Percentiles rank a stretch among this genome's conserved stretches.
These are phyloP conservation scores for Westerdykella sp. DNA, from an alignment of 2,329 filamentous ascomycete genomes.

Conservation along the genomic window DNA sequence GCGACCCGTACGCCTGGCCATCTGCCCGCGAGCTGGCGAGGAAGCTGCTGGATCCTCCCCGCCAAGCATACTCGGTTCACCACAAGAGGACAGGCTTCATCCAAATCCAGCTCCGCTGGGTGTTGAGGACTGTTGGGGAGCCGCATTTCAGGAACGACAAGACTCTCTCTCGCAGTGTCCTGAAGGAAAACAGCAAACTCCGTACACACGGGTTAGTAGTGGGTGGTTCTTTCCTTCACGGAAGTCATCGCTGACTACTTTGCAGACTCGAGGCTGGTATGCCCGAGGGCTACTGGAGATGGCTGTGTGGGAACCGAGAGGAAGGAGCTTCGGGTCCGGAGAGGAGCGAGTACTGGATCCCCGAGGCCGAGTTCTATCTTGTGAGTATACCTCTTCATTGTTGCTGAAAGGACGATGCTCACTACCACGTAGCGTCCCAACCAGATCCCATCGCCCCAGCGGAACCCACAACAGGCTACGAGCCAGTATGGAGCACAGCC, in stretches of 20 bases:
- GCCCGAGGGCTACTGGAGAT: neutral
- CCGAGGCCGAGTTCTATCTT: too few relatives aligned
- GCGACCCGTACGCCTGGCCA: too few relatives aligned
- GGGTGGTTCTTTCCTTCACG: neutral
- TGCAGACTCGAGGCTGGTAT: neutral
- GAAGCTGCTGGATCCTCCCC: neutral
- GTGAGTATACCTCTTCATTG: too few relatives aligned
- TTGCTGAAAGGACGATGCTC: too few relatives aligned
- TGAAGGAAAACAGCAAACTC: neutral
- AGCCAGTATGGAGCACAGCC: too few relatives aligned
- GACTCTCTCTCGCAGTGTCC: neutral
- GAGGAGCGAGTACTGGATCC: neutral
- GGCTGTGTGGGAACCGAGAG: neutral
- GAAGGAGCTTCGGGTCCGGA: neutral
- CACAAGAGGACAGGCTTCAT: neutral
- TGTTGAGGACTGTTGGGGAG: neutral
- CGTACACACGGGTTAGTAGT: neutral
- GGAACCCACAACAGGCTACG: too few relatives aligned
- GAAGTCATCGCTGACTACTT: neutral
- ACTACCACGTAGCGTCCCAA: too few relatives aligned
- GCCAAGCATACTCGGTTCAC: neutral
- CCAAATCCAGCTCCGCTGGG: neutral
- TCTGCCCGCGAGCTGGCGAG: neutral
- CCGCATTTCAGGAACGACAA: neutral
- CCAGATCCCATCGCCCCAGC: too few relatives aligned